A percentile compares a stretch with the other conserved stretches of the same genome.
Evolutionary conservation across 495 filamentous ascomycete species (phyloP).

Genomic region (Talaromyces nanjingensis): DNA sequence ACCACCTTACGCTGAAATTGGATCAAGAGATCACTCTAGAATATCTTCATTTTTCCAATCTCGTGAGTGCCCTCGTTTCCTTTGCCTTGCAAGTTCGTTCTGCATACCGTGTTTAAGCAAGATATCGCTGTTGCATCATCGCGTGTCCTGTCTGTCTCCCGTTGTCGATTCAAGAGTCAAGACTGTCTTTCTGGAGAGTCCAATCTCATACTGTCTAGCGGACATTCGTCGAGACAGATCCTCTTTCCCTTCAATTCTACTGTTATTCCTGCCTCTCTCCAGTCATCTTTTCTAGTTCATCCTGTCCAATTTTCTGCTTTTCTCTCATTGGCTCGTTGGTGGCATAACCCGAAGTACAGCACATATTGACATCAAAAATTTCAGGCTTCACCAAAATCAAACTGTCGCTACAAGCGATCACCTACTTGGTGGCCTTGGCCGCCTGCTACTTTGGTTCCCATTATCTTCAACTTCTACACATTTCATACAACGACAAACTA

Average conservation of each 20-base stretch:
- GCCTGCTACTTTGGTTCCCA: background rate
- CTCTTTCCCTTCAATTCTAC: background rate
- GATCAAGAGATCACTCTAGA: background rate
- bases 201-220: background rate
- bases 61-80: background rate
- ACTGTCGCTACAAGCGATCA: background rate
- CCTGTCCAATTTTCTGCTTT: slow-evolving; percentile 9
- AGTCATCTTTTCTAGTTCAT: background rate
- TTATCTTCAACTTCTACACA: background rate
- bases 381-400: background rate
- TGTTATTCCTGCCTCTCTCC: background rate
- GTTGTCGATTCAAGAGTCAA: background rate
- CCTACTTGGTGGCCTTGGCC: background rate
- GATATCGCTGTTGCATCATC: background rate
- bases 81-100: background rate
- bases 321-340: slow-evolving; percentile 1
- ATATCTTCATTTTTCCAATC: background rate
- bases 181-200: background rate
- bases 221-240: background rate
- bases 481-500: background rate
- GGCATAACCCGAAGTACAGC: background rate
- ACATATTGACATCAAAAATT: slow-evolving; percentile 2
- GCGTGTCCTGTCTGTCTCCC: background rate
- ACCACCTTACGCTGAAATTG: background rate
- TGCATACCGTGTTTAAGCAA: background rate